Evolutionary conservation across 345 rosid species (phyloP), one percentile per base, ranked within the genome.

Genomic region (Gossypium longicalyx): DNA sequence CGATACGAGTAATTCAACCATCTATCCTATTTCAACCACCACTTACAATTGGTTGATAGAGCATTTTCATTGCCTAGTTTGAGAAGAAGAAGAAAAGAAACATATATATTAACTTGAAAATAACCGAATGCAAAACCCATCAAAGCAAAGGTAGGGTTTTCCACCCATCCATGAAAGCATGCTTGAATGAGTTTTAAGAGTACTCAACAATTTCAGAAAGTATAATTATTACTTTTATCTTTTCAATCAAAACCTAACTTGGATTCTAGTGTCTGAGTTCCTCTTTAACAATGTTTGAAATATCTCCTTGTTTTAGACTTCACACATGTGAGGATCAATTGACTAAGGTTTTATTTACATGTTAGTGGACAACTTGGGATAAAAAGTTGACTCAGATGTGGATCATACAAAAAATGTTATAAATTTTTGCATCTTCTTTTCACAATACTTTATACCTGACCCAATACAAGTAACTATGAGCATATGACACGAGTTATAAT

Each of bases 81-180:
- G 6, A 34, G 4, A 34, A 34, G 38, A 34, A 34, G 6, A 34
- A 34, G 3, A 29, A 29, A 29, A 4, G 6, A 34, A 34, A 12
- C 12, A 20, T 5, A 44, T 45, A 44, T 38, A 16, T 10, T 7
- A 64, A 17, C 53, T 20, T 44, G 70, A 44, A 45, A 45, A 20
- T 12, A 45, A 67, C 41, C 48, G 12, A 12, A 4, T 29, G 38
- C 38, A 34, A 34, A 34, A 4, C 6, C 38, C 38, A 34, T 34
- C 38, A 4, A 15, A 44, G 29, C 25, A 41, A 19, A 44, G 34
- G 27, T 66, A 44, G 34, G 70, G n/a, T 12, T 65, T 25, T 65
- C 69, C 70, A 34, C 38, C 38, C 38, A 45, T 47, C 71, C 71
- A 67, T 0, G 53, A 67, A 64, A 38, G 68, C 49, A 41, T 41